Evolutionary conservation across 1,284 basidiomycete genomes (phyloP).

Genomic region (Bondarzewia mesenterica): DNA sequence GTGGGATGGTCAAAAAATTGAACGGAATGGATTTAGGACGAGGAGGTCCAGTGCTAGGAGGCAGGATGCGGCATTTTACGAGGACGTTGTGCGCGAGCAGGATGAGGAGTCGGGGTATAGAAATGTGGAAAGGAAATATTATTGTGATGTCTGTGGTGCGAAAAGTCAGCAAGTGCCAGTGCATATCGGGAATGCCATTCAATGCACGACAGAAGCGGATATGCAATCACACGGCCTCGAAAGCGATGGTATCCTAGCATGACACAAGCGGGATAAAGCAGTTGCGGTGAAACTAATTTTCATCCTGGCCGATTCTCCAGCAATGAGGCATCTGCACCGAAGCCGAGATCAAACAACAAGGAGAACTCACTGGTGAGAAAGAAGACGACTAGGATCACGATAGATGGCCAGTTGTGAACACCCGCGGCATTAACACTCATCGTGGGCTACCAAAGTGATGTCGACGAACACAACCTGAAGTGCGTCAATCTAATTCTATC

Average conservation of each 20-base stretch:
- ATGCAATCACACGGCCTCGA: too few species aligned
- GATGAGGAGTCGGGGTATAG: conserved; percentile 28
- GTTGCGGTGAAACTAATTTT: too few species aligned
- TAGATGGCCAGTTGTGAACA: conserved; percentile 32
- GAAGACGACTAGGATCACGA: conserved; percentile 68
- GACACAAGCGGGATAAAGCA: too few species aligned
- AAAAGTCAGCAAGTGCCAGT: background rate
- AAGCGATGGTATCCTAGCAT: too few species aligned
- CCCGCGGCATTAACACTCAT: too few species aligned
- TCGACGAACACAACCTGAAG: too few species aligned
- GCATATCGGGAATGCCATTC: too few species aligned
- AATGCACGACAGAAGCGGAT: too few species aligned
- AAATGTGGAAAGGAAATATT: conserved; percentile 54
- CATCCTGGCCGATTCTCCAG: too few species aligned
- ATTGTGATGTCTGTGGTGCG: conserved; percentile 45
- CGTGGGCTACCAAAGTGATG: too few species aligned
- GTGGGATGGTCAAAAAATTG: conserved; percentile 69
- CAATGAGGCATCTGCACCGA: too few species aligned
- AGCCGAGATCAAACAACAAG: background rate
- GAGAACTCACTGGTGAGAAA: conserved; percentile 57
- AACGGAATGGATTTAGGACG: conserved; percentile 37
- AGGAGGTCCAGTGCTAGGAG: conserved; percentile 19
- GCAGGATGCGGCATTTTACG: conserved; percentile 17
- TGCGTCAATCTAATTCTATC: too few species aligned
- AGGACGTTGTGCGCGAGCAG: conserved; percentile 10